These are phyloP conservation scores for Euphorbia tirucalli DNA, from an alignment of 345 rosid species.

Conservation along the genomic window DNA sequence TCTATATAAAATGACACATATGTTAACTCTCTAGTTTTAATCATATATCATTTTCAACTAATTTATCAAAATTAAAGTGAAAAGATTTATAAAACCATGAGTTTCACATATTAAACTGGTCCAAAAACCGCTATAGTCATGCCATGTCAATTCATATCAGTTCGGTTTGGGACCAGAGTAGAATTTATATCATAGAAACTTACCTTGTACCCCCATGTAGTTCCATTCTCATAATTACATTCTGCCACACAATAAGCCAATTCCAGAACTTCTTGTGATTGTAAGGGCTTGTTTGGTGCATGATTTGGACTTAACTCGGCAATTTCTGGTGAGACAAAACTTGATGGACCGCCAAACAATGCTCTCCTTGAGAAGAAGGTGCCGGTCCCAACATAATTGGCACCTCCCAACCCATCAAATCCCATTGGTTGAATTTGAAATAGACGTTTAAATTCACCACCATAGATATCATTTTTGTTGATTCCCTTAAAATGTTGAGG, in stretches of 20 bases:
- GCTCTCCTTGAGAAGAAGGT: slow-evolving; percentile 56
- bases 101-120: no score
- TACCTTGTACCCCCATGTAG: slow-evolving; percentile 68
- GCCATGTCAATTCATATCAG: no score
- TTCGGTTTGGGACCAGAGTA: no score
- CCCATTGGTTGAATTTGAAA: slow-evolving; percentile 48
- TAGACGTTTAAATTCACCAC: slow-evolving; percentile 33
- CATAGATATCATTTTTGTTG: slow-evolving; percentile 55
- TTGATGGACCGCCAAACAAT: slow-evolving; percentile 46
- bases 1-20: no score
- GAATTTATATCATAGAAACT: neutral
- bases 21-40: no score
- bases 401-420: slow-evolving; percentile 47
- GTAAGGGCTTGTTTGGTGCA: slow-evolving; percentile 27
- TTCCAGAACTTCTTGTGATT: slow-evolving; percentile 20
- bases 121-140: no score
- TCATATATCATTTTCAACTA: no score
- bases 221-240: slow-evolving; percentile 46
- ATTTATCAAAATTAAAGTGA: no score
- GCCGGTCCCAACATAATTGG: slow-evolving; percentile 50
- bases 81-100: no score
- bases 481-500: slow-evolving; percentile 61
- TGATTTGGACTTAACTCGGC: slow-evolving; percentile 32
- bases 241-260: slow-evolving; percentile 52
- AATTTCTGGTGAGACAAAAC: slow-evolving; percentile 27